These are phyloP conservation scores for Priceomyces fermenticarens DNA, from an alignment of 805 yeast species.

Conservation along the genomic window DNA sequence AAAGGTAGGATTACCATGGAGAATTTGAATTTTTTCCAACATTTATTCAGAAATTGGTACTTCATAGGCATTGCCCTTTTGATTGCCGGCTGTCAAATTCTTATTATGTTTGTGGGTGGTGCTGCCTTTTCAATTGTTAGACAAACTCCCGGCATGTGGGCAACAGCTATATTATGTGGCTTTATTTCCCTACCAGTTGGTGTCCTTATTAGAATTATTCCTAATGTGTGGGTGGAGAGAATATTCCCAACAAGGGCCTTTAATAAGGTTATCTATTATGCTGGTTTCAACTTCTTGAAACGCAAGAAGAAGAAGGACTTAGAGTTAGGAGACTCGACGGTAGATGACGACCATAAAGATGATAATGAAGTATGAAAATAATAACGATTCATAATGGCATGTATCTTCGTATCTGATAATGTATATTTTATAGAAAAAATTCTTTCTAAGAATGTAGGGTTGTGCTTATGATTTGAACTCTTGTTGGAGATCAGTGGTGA, in stretches of 20 bases:
- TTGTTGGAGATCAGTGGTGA: constrained; percentile 26
- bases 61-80: constrained; percentile 69
- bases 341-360: not conserved
- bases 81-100: constrained; percentile 79
- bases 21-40: constrained; percentile 79
- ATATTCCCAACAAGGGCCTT: constrained; percentile 63
- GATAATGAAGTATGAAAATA: too few relatives aligned
- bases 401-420: too few relatives aligned
- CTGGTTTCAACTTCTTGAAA: constrained; percentile 33
- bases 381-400: too few relatives aligned
- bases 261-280: constrained; percentile 33
- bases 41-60: constrained; percentile 77
- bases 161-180: constrained; percentile 79
- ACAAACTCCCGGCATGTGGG: constrained; percentile 89
- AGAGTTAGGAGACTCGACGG: constrained; percentile 2
- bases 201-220: constrained; percentile 67
- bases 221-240: constrained; percentile 70
- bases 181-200: constrained; percentile 80
- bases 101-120: constrained; percentile 97
- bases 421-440: too few relatives aligned
- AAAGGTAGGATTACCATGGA: constrained; percentile 57
- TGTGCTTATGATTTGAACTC: not conserved
- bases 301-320: constrained; percentile 20
- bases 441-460: too few relatives aligned
- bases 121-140: constrained; percentile 82